phyloP scores from a whole-genome alignment of 345 rosid species.

The Aurinia saxatilis region DNA sequence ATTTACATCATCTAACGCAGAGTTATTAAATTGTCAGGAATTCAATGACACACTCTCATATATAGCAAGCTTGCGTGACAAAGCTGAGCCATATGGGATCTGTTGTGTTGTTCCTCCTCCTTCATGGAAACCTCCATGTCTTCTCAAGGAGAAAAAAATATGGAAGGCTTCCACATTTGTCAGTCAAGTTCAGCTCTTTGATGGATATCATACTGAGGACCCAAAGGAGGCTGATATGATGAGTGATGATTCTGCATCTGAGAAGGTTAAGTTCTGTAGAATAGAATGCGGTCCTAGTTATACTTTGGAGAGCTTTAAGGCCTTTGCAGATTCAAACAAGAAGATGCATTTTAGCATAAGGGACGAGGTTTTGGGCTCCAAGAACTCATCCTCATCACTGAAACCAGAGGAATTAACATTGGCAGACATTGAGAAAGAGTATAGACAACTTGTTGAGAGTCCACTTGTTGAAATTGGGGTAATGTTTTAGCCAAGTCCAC shows the following conservation, averaged over 20 bases:
- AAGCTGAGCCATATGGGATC: constrained; percentile 55
- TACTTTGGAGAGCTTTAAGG: constrained; percentile 48
- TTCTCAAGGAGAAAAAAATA: constrained; percentile 32
- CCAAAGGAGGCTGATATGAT: constrained; percentile 24
- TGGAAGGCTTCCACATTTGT: constrained; percentile 45
- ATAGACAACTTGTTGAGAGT: constrained; percentile 45
- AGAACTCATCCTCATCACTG: constrained; percentile 13
- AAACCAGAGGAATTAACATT: constrained; percentile 28
- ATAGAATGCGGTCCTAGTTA: constrained; percentile 33
- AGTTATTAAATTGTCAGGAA: constrained; percentile 42
- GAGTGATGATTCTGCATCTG: constrained; percentile 14
- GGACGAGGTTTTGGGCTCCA: constrained; percentile 13
- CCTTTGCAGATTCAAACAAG: constrained; percentile 41
- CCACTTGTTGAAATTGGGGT: constrained; percentile 55
- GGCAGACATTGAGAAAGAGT: constrained; percentile 54
- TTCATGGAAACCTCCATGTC: constrained; percentile 65
- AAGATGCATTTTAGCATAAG: constrained; percentile 32
- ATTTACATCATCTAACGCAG: constrained; percentile 8
- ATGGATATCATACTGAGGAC: constrained; percentile 28
- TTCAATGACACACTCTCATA: constrained; percentile 51
- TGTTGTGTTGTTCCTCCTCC: constrained; percentile 73
- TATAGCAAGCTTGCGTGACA: constrained; percentile 45
- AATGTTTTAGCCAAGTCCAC: constrained; percentile 15
- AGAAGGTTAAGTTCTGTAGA: constrained; percentile 24
- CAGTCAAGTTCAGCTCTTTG: constrained; percentile 45